phyloP scores from a whole-genome alignment of 2,329 filamentous ascomycete genomes.

The Sporothrix humicola region DNA sequence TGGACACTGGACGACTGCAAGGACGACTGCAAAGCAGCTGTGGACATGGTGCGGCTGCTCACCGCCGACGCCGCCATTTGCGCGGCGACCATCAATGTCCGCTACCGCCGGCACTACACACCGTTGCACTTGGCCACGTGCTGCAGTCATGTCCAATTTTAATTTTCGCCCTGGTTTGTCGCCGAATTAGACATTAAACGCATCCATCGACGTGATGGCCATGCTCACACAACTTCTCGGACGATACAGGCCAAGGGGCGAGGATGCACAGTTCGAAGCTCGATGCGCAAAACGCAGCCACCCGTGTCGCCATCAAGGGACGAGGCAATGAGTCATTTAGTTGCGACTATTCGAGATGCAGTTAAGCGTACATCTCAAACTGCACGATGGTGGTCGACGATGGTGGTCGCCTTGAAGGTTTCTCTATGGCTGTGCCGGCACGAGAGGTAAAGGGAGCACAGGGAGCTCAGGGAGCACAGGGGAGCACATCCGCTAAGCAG shows the following conservation, averaged over 20 bases:
- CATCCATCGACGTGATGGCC: slow-evolving; percentile 13
- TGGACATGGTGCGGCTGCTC: slow-evolving; percentile 22
- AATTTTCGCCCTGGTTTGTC: not conserved
- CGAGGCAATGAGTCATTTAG: too few relatives aligned
- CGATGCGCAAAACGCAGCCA: slow-evolving; percentile 21
- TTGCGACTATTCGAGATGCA: too few relatives aligned
- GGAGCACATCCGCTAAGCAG: too few relatives aligned
- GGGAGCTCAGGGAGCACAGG: too few relatives aligned
- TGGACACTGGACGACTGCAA: too few relatives aligned
- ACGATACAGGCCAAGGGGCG: slow-evolving; percentile 7
- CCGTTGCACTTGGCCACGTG: slow-evolving; percentile 26
- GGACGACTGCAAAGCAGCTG: slow-evolving; percentile 1
- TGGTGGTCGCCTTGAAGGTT: too few relatives aligned
- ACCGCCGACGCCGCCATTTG: slow-evolving; percentile 28
- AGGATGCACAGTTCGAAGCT: slow-evolving; percentile 5
- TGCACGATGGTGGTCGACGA: too few relatives aligned
- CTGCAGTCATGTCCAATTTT: slow-evolving; percentile 15
- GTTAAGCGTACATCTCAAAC: too few relatives aligned
- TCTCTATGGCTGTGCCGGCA: too few relatives aligned
- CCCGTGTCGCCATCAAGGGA: not conserved
- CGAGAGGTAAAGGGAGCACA: too few relatives aligned
- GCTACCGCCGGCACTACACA: slow-evolving; percentile 25
- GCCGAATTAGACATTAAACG: slow-evolving; percentile 10
- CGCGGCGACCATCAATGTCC: slow-evolving; percentile 30
- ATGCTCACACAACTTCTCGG: slow-evolving; percentile 13